A percentile compares a stretch with the other conserved stretches of the same genome.
These are phyloP conservation scores for Leccinum fallax DNA, from an alignment of 1,284 basidiomycete species.

Conservation along the genomic window DNA sequence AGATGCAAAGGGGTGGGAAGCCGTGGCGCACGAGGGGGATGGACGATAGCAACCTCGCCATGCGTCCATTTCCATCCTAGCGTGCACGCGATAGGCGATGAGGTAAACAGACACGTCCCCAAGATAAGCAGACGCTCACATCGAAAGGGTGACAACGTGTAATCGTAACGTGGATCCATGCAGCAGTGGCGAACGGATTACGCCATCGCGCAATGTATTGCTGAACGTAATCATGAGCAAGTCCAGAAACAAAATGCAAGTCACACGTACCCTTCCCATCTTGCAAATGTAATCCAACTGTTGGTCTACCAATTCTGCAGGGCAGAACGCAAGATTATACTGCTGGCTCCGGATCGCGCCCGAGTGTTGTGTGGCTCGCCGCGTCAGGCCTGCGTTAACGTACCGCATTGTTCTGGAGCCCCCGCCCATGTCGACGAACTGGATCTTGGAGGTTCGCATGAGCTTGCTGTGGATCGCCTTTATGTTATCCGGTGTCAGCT, in stretches of 20 bases:
- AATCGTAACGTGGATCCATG: conserved; percentile 46
- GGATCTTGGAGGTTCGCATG: conserved; percentile 38
- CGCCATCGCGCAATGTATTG: conserved; percentile 41
- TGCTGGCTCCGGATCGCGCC: conserved; percentile 38
- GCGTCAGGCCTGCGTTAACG: conserved; percentile 39
- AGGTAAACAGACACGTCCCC: background rate
- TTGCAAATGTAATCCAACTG: conserved; percentile 46
- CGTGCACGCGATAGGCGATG: background rate
- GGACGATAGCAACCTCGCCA: conserved; percentile 43
- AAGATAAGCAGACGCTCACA: conserved; percentile 25
- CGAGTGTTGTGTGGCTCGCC: conserved; percentile 39
- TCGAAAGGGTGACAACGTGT: conserved; percentile 49
- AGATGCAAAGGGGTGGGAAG: conserved; percentile 44
- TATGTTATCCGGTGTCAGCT: conserved; percentile 32
- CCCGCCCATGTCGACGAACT: conserved; percentile 20
- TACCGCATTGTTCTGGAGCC: conserved; percentile 27
- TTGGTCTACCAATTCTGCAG: conserved; percentile 39
- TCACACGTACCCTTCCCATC: conserved; percentile 39
- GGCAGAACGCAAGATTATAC: conserved; percentile 42
- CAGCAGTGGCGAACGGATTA: conserved; percentile 47
- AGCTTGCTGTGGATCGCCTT: conserved; percentile 32
- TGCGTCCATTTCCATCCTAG: conserved; percentile 46
- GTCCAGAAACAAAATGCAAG: background rate
- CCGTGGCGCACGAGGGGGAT: conserved; percentile 42
- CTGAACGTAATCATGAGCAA: conserved; percentile 12